Evolutionary conservation across 768 basidiomycete genomes (phyloP).

Genomic region (Psilocybe subaeruginosa): DNA sequence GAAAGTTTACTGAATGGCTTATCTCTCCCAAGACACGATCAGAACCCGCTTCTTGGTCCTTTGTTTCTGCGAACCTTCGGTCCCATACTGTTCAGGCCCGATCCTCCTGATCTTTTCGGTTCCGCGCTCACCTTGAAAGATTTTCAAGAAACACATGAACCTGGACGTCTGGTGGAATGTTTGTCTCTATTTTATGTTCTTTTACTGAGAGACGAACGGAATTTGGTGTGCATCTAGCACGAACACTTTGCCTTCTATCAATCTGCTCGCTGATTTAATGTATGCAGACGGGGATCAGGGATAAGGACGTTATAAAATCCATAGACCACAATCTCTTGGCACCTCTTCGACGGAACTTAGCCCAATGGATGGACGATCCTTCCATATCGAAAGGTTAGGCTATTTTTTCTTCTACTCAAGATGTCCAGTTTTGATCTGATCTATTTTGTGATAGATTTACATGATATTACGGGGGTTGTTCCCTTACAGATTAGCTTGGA

Average conservation of each 20-base stretch:
- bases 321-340: slow-evolving; percentile 47
- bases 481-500: slow-evolving; percentile 53
- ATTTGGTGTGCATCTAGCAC: slow-evolving; percentile 43
- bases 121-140: slow-evolving; percentile 39
- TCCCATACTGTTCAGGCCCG: slow-evolving; percentile 57
- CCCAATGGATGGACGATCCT: slow-evolving; percentile 32
- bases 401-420: slow-evolving; percentile 1
- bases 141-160: slow-evolving; percentile 58
- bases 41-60: slow-evolving; percentile 53
- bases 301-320: slow-evolving; percentile 42
- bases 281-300: slow-evolving; percentile 55
- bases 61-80: slow-evolving; percentile 62
- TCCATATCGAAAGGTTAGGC: slow-evolving; percentile 27
- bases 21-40: slow-evolving; percentile 22
- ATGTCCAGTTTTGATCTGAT: not conserved
- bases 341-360: slow-evolving; percentile 44
- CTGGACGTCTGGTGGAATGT: slow-evolving; percentile 64
- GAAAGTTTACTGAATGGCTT: slow-evolving; percentile 63
- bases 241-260: not conserved
- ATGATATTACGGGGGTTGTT: slow-evolving; percentile 39
- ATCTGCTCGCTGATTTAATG: not conserved
- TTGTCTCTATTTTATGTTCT: slow-evolving; percentile 72
- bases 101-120: slow-evolving; percentile 55
- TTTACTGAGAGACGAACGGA: slow-evolving; percentile 56
- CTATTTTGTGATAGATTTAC: slow-evolving; percentile 27